These are phyloP conservation scores for Fusarium sulawesiense DNA, from an alignment of 2,329 filamentous ascomycete genomes.

Conservation along the genomic window DNA sequence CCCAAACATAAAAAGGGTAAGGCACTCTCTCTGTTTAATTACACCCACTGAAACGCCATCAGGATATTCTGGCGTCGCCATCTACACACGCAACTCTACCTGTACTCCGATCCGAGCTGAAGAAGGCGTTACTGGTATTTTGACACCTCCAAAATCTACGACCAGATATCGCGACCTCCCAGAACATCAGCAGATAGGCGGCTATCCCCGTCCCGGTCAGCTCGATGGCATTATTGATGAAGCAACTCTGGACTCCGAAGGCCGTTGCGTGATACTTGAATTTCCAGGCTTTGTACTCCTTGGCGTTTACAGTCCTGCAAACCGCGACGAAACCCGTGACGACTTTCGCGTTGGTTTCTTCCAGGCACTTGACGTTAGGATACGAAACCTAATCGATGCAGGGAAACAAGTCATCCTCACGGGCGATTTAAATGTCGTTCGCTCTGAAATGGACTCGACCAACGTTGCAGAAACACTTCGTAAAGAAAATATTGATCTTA, in stretches of 20 bases:
- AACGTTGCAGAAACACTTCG: conserved; percentile 76
- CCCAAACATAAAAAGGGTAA: conserved; percentile 92
- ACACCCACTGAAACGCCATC: not conserved
- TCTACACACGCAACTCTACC: conserved; percentile 89
- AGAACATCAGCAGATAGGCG: conserved; percentile 81
- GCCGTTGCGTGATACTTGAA: conserved; percentile 89
- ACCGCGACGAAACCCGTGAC: conserved; percentile 83
- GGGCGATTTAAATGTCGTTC: conserved; percentile 87
- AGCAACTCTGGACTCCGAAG: conserved; percentile 84
- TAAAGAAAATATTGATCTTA: conserved; percentile 74
- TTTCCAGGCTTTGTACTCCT: conserved; percentile 95
- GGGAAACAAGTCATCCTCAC: conserved; percentile 89
- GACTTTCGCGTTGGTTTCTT: conserved; percentile 86
- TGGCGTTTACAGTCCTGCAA: conserved; percentile 92
- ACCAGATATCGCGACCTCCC: conserved; percentile 81
- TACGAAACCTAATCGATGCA: conserved; percentile 82
- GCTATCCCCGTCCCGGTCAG: conserved; percentile 81
- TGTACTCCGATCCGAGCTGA: conserved; percentile 91
- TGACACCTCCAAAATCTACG: conserved; percentile 77
- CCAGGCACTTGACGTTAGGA: conserved; percentile 80
- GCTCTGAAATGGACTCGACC: conserved; percentile 79
- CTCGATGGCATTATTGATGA: conserved; percentile 74
- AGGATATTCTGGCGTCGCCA: conserved; percentile 96
- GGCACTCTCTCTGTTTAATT: not conserved
- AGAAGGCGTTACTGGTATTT: conserved; percentile 88